These are phyloP conservation scores for Escovopsis sp. DNA, from an alignment of 2,329 filamentous ascomycete genomes.

Conservation along the genomic window DNA sequence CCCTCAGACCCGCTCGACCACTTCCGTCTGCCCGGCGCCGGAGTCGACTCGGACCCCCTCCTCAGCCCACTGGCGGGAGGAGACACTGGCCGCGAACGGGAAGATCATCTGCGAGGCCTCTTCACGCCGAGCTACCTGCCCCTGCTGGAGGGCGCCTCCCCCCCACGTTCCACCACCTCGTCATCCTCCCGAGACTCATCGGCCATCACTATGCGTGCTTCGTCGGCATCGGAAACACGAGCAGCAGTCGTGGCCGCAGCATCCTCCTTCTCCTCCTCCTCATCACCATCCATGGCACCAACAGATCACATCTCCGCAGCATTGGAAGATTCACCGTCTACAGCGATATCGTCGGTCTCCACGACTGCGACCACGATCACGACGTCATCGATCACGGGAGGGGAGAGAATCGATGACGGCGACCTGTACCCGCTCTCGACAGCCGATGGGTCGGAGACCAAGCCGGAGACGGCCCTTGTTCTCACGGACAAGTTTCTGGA, in stretches of 20 bases:
- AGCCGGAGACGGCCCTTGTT: constrained; percentile 7
- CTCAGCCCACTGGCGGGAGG: constrained; percentile 12
- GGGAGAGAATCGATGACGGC: too few relatives aligned
- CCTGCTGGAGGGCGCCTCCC: constrained; percentile 33
- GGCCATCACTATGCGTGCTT: neutral
- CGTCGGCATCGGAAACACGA: neutral
- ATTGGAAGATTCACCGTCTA: too few relatives aligned
- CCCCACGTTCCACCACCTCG: constrained; percentile 8
- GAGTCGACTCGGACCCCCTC: constrained; percentile 10
- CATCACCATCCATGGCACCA: too few relatives aligned
- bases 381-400: too few relatives aligned
- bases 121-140: constrained; percentile 49
- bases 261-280: too few relatives aligned
- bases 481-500: constrained; percentile 10
- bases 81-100: constrained; percentile 34
- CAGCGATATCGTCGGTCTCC: too few relatives aligned
- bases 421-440: constrained; percentile 3
- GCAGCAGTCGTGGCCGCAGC: too few relatives aligned
- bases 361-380: neutral
- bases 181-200: neutral
- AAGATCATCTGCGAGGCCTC: constrained; percentile 41
- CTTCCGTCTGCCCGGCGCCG: constrained; percentile 13
- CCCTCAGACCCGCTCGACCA: constrained; percentile 17
- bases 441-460: constrained; percentile 11
- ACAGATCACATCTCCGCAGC: too few relatives aligned